Percentiles rank a stretch among this genome's conserved stretches.
These are phyloP conservation scores for Fusarium buharicum DNA, from an alignment of 2,329 filamentous ascomycete species.

Conservation along the genomic window DNA sequence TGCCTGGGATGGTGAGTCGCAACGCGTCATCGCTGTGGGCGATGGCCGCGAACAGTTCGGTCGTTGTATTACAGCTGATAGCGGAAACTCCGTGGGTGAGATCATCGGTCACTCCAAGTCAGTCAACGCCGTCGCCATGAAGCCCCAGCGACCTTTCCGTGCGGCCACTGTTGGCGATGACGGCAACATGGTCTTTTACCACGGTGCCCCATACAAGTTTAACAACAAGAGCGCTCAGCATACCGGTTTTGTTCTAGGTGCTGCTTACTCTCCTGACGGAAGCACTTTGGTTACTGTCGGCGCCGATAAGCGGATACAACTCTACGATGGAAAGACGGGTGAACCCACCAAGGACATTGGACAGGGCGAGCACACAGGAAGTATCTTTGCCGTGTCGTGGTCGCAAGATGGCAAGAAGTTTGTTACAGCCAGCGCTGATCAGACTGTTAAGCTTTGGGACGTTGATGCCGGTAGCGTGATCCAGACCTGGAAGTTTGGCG, in stretches of 20 bases:
- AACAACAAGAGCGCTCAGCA: constrained; percentile 84
- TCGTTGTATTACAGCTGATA: constrained; percentile 93
- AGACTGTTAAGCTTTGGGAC: constrained; percentile 96
- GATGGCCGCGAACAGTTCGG: constrained; percentile 94
- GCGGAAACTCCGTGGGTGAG: constrained; percentile 95
- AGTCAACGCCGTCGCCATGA: constrained; percentile 90
- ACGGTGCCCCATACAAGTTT: constrained; percentile 96
- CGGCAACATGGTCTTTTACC: constrained; percentile 88
- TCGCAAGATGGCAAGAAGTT: constrained; percentile 84
- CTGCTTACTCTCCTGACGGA: constrained; percentile 91
- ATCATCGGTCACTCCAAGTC: constrained; percentile 90
- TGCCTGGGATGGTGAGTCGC: constrained; percentile 96
- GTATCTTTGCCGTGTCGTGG: constrained; percentile 94
- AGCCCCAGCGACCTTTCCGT: constrained; percentile 87
- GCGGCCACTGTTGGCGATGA: constrained; percentile 94
- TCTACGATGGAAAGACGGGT: constrained; percentile 97
- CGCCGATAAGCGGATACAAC: constrained; percentile 89
- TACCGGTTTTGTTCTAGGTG: constrained; percentile 87
- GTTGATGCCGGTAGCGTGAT: constrained; percentile 78
- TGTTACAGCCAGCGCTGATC: constrained; percentile 92
- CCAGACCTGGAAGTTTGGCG: constrained; percentile 87
- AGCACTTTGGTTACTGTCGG: constrained; percentile 85
- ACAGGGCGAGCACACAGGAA: constrained; percentile 87
- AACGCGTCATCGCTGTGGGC: constrained; percentile 94
- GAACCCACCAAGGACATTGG: constrained; percentile 81